These are phyloP conservation scores for Salix suchowensis DNA, from an alignment of 345 rosid genomes.

Conservation along the genomic window DNA sequence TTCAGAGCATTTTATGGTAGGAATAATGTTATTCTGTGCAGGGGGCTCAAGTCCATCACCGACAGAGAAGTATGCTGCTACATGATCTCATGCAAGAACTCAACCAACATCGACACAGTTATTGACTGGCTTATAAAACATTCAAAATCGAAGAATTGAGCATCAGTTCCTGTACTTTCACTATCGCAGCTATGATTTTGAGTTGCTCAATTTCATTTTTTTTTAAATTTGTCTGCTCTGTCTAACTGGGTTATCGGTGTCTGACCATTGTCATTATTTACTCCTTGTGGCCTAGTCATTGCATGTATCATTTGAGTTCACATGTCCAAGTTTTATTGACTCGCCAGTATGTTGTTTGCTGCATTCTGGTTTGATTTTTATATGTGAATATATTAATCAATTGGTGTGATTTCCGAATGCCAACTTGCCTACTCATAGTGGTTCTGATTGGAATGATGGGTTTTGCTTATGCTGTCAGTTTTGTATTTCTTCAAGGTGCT, in stretches of 20 bases:
- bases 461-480: neutral
- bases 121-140: slow-evolving; percentile 74
- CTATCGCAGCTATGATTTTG: neutral
- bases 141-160: slow-evolving; percentile 60
- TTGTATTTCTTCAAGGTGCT: neutral
- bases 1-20: neutral
- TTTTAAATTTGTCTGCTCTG: neutral
- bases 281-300: slow-evolving; percentile 6
- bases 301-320: slow-evolving; percentile 7
- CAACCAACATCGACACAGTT: slow-evolving; percentile 61
- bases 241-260: slow-evolving; percentile 15
- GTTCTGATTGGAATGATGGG: slow-evolving; percentile 17
- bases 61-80: slow-evolving; percentile 65
- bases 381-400: slow-evolving; percentile 25
- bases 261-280: slow-evolving; percentile 14
- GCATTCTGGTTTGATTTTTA: slow-evolving; percentile 20
- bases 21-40: slow-evolving; percentile 12
- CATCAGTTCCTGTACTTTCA: slow-evolving; percentile 5
- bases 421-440: slow-evolving; percentile 14
- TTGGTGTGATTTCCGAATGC: slow-evolving; percentile 16
- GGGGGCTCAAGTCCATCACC: slow-evolving; percentile 54
- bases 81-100: slow-evolving; percentile 75
- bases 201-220: slow-evolving; percentile 2
- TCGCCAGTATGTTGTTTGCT: slow-evolving; percentile 6
- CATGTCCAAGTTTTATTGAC: slow-evolving; percentile 3